phyloP scores from a whole-genome alignment of 495 filamentous ascomycete species.

The Penicillium antarcticum region DNA sequence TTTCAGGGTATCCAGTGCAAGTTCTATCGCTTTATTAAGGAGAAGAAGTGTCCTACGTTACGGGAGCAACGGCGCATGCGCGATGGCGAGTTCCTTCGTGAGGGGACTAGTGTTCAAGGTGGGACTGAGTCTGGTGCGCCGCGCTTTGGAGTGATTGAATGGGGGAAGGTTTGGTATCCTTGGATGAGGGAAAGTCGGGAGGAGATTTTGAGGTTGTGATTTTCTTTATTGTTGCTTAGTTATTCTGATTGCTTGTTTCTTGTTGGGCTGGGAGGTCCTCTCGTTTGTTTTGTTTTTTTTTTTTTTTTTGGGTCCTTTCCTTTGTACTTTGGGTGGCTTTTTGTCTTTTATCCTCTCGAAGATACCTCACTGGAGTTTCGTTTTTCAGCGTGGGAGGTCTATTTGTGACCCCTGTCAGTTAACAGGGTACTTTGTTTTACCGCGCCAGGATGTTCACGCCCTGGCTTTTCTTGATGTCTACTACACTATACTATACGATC shows the following conservation, averaged over 20 bases:
- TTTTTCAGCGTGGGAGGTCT: not conserved
- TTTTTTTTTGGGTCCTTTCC: not conserved
- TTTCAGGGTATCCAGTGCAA: conserved; percentile 55
- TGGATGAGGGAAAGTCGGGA: conserved; percentile 13
- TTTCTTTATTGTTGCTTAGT: conserved; percentile 4
- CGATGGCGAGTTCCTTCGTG: conserved; percentile 42
- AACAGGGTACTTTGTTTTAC: too few species aligned
- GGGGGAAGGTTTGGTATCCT: conserved; percentile 8
- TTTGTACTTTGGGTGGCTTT: conserved; percentile 4
- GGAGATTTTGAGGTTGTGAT: conserved; percentile 20
- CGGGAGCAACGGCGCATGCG: conserved; percentile 44
- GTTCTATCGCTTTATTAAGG: conserved; percentile 51
- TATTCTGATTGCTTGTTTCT: too few species aligned
- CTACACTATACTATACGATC: too few species aligned
- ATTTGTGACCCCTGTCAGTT: too few species aligned
- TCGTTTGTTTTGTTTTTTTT: too few species aligned
- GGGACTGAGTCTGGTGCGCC: not conserved
- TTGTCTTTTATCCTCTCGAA: conserved; percentile 1
- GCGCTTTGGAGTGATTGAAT: conserved; percentile 3
- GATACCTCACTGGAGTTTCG: conserved; percentile 9
- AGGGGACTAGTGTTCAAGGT: conserved; percentile 10
- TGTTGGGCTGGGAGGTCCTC: too few species aligned
- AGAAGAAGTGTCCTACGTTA: conserved; percentile 45
- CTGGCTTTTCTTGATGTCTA: too few species aligned
- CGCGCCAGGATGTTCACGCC: too few species aligned